Conservation (phyloP, 768 basidiomycete species). For the Suillus clintonianus region DNA sequence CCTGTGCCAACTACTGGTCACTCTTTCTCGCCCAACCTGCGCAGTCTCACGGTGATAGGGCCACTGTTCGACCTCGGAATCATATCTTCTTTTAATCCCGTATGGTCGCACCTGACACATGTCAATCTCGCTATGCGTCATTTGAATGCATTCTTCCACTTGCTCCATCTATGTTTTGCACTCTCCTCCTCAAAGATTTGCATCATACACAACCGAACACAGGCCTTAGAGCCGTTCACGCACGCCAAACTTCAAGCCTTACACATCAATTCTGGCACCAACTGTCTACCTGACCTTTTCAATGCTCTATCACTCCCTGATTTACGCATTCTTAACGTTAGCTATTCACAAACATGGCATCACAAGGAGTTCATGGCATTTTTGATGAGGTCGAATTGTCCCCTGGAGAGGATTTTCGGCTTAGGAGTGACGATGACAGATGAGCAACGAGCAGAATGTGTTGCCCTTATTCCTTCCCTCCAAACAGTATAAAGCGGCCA, state of each 20-base stretch:
- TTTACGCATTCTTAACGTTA: conserved; percentile 11
- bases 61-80: too few relatives aligned
- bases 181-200: conserved; percentile 14
- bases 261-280: too few relatives aligned
- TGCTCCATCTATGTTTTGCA: conserved; percentile 10
- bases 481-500: too few relatives aligned
- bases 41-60: too few relatives aligned
- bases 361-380: conserved; percentile 18
- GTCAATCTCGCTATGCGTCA: too few relatives aligned
- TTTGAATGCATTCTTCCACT: too few relatives aligned
- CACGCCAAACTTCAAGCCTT: background rate
- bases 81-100: too few relatives aligned
- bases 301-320: conserved; percentile 16
- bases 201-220: background rate
- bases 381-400: conserved; percentile 17
- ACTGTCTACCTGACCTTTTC: conserved; percentile 6
- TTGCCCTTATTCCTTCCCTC: conserved; percentile 10
- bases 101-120: too few relatives aligned
- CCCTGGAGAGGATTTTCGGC: conserved; percentile 18
- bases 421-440: conserved; percentile 17
- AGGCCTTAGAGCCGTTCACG: background rate
- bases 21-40: too few relatives aligned
- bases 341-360: conserved; percentile 4
- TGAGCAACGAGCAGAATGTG: conserved; percentile 12
- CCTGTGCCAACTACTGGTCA: too few relatives aligned